Base-by-base conservation (phyloP, 331 rosid genomes). In the Quercus tomentella region DNA sequence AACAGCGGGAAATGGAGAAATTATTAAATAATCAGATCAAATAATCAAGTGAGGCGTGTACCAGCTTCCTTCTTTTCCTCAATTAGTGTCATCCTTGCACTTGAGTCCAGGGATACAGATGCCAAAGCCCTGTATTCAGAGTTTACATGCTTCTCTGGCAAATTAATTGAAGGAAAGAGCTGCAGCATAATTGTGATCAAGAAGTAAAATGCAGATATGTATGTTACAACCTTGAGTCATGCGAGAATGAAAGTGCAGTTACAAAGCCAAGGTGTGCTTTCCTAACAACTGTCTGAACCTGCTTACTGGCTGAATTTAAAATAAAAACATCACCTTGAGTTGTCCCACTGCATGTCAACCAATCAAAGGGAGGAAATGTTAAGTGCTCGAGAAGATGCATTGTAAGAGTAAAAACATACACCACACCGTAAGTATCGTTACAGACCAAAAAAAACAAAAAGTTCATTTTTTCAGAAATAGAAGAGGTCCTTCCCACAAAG, bases 231-330 rank as follows among this genome's bases (percentile, higher is more conserved):
- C 98, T 92, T 86, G 97, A 87, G 85, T 94, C 93, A 75, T 49
- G 88, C 49, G 93, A 89, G 84, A 94, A 92, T 43, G 91, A 89
- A 85, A 94, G 78, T 33, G 97, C 90, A 76, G 97, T 94, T 35
- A 94, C 91, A 22, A 94, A 84, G 82, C 97, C 98, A 61, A 86
- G 86, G 89, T 94, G 97, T 43, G 97, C 97, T 80, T 52, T 87
- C 76, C 84, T 85, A 68, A 91, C 82, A 79, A 72, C 81, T 77
- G 88, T 81, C 35, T 79, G 93, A 43, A 86, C 87, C 75, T 60
- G 87, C 91, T 87, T 79, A 58, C 88, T 88, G 37, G 88, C 84
- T 65, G 98, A 86, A 81, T 82, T 89, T 75, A 89, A 77, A 84
- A 94, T 77, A 72, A 85, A 45, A 80, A 92, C 68, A 45, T 94